Evolutionary conservation across 495 filamentous ascomycete genomes (phyloP), one percentile per base, ranked within the genome.

Genomic region (Penicillium cosmopolitanum): DNA sequence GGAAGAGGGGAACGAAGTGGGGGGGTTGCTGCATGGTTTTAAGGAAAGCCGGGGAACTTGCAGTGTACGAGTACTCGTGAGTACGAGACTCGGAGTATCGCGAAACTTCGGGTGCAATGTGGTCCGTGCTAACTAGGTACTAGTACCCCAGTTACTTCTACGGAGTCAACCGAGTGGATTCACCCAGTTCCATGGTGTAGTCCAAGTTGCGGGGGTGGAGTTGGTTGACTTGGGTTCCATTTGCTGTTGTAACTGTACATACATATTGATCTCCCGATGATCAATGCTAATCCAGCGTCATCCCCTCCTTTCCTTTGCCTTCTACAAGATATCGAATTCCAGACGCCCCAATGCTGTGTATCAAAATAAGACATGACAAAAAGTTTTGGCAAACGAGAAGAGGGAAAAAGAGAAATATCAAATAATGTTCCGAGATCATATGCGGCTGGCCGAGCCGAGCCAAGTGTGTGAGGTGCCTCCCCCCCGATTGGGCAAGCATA

Each of bases 291-390:
- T 64, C 56, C 70, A 56, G 61, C 64, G 56, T 44, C 8, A 8
- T 44, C n/a, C 16, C 66, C 64, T 65, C 60, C 63, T 46, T 57
- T 58, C 63, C 31, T 42, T 50, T 53, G n/a, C 47, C 46, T 13
- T 53, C 60, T 71, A 69, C 70, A 69, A 66, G 66, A 51, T 66
- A 69, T 70, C 65, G 64, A 38, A 65, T 70, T 67, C 76, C 76
- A 62, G 71, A 77, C 74, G 76, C 76, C 76, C 64, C 65, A 63
- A 77, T 75, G 73, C 69, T 72, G 69, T 75, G 72, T 76, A 76
- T 76, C 53, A 64, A 69, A 64, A 65, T 56, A 70, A 63, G 51
- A 65, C 63, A 52, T 56, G 62, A 56, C 48, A 56, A 46, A 46
- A 18, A 50, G 44, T 57, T 57, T 57, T 46, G 46, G 48, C 59